Conservation (phyloP, 441 rosid genomes). For the Mallotus japonicus region DNA sequence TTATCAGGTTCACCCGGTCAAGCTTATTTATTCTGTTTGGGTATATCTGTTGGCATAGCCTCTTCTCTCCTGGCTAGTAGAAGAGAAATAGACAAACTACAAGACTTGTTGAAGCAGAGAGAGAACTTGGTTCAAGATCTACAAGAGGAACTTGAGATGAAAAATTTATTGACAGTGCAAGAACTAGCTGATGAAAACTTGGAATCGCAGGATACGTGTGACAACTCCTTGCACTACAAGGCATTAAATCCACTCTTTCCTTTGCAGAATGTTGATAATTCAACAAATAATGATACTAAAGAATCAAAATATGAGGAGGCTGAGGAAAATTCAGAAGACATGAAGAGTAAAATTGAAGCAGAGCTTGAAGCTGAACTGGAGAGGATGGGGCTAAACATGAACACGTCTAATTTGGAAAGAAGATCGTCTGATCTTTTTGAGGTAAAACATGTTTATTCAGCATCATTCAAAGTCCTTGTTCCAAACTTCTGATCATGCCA, state of each 20-base stretch:
- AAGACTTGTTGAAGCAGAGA: constrained; percentile 49
- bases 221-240: constrained; percentile 27
- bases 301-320: constrained; percentile 32
- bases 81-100: constrained; percentile 46
- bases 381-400: constrained; percentile 61
- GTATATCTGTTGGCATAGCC: constrained; percentile 63
- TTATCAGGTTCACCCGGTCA: constrained; percentile 48
- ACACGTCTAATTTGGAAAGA: constrained; percentile 32
- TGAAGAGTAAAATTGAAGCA: constrained; percentile 88
- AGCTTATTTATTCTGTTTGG: constrained; percentile 52
- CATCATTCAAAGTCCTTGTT: not conserved
- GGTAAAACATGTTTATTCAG: constrained; percentile 30
- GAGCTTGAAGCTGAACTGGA: constrained; percentile 95
- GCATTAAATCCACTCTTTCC: constrained; percentile 24
- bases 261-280: constrained; percentile 22
- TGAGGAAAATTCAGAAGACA: constrained; percentile 44
- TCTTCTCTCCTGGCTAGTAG: constrained; percentile 50
- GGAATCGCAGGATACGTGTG: constrained; percentile 37
- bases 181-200: constrained; percentile 48
- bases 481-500: not conserved
- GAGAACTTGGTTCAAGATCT: constrained; percentile 68
- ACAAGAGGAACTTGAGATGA: constrained; percentile 70
- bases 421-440: constrained; percentile 37
- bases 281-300: constrained; percentile 19
- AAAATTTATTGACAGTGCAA: constrained; percentile 55